phyloP scores from a whole-genome alignment of 208 protist genomes.

The Wallacemonas sp. region DNA sequence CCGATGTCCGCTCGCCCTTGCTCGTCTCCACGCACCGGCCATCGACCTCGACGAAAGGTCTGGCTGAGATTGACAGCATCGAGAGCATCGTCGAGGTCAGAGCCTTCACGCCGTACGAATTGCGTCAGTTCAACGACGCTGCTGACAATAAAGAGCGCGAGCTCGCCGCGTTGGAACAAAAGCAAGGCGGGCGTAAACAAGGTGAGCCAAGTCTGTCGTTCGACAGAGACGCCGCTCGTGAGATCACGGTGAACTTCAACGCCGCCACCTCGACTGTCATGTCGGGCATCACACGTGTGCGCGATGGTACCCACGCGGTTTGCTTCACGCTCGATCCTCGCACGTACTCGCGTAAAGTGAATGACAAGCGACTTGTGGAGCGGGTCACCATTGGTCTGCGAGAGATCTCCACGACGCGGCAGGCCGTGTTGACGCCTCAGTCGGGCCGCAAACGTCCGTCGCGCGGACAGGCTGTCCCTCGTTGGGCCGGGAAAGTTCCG shows the following conservation, averaged over 20 bases:
- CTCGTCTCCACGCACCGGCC: conserved; percentile 37
- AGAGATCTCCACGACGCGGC: conserved; percentile 27
- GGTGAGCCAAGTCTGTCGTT: not conserved
- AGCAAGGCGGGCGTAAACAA: not conserved
- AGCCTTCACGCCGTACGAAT: conserved; percentile 18
- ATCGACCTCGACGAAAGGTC: not conserved
- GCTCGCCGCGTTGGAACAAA: conserved; percentile 9
- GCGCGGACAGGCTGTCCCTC: not conserved
- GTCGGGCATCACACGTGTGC: not conserved
- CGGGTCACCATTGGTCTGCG: conserved; percentile 27
- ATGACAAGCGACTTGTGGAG: conserved; percentile 11
- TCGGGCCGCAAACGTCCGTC: not conserved
- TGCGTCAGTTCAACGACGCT: conserved; percentile 16
- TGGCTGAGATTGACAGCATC: conserved; percentile 19
- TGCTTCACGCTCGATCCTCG: conserved; percentile 41
- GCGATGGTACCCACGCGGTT: conserved; percentile 39
- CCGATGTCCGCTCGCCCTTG: conserved; percentile 21
- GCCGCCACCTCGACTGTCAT: not conserved
- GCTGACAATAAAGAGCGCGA: not conserved
- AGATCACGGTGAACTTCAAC: conserved; percentile 15
- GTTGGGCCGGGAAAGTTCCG: not conserved
- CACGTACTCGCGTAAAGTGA: not conserved
- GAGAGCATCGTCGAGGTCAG: conserved; percentile 19
- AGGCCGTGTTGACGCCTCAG: not conserved
- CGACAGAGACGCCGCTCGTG: not conserved